Conservation (phyloP, 768 basidiomycete species). For the Suillus placidus region DNA sequence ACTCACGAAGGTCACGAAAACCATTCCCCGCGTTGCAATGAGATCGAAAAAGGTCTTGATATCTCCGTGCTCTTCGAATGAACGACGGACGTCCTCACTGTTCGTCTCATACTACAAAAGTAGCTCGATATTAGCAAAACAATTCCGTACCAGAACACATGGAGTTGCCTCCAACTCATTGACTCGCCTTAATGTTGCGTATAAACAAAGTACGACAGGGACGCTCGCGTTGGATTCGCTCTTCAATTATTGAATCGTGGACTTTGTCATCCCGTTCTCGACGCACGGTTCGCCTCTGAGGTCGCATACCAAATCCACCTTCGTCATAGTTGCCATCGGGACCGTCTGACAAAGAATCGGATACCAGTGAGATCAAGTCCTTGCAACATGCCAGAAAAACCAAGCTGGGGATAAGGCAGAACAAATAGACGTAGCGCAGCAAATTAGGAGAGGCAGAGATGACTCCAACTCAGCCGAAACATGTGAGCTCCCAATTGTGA, state of each 20-base stretch:
- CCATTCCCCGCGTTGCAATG: constrained; percentile 94
- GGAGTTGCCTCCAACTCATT: constrained; percentile 18
- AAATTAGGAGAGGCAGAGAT: constrained; percentile 9
- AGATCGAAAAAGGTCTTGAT: constrained; percentile 98
- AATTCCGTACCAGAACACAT: constrained; percentile 6
- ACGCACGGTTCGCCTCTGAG: constrained; percentile 52
- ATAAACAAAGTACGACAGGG: constrained; percentile 97
- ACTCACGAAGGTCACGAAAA: constrained; percentile 98
- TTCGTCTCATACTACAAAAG: constrained; percentile 79
- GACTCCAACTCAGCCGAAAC: constrained; percentile 10
- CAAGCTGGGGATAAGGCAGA: constrained; percentile 44
- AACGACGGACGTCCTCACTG: constrained; percentile 79
- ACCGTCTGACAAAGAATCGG: constrained; percentile 61
- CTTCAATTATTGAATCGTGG: constrained; percentile 90
- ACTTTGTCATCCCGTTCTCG: constrained; percentile 88
- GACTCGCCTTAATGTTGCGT: constrained; percentile 95
- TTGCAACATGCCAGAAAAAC: constrained; percentile 48
- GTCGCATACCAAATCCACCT: constrained; percentile 47
- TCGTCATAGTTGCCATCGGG: constrained; percentile 59
- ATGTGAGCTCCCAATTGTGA: constrained; percentile 5
- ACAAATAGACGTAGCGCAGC: constrained; percentile 49
- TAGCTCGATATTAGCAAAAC: constrained; percentile 19
- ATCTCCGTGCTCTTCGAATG: constrained; percentile 92
- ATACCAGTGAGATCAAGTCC: constrained; percentile 43
- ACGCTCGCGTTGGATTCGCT: constrained; percentile 90